Evolutionary conservation across 345 rosid genomes (phyloP).

Genomic region (Nasturtium officinale): DNA sequence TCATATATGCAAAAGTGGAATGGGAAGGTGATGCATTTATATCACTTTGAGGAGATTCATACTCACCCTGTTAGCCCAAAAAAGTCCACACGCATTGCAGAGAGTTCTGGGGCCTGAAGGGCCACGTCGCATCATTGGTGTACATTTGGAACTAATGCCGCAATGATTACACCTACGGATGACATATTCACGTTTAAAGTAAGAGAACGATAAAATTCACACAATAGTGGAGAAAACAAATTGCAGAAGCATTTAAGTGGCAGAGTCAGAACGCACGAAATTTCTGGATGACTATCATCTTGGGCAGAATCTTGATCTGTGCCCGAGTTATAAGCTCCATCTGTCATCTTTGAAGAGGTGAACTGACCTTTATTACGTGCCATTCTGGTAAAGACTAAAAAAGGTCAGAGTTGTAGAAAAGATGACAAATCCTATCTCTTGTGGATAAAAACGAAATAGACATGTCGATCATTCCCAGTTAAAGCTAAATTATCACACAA

Average conservation of each 20-base stretch:
- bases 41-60: constrained; percentile 16
- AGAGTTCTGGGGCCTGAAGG: constrained; percentile 95
- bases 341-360: constrained; percentile 69
- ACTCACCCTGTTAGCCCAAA: constrained; percentile 90
- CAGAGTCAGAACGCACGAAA: constrained; percentile 57
- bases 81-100: constrained; percentile 99
- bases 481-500: constrained; percentile 7
- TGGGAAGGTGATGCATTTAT: constrained; percentile 4
- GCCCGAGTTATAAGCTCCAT: constrained; percentile 62
- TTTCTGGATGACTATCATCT: constrained; percentile 68
- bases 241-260: constrained; percentile 15
- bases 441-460: not conserved
- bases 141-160: constrained; percentile 76
- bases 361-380: constrained; percentile 98
- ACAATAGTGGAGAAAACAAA: not conserved
- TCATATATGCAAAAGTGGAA: not conserved
- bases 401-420: constrained; percentile 8
- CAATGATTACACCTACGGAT: constrained; percentile 82
- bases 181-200: constrained; percentile 2
- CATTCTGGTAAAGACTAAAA: constrained; percentile 61
- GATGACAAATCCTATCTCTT: constrained; percentile 6
- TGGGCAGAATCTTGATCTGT: constrained; percentile 67
- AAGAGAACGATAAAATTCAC: not conserved
- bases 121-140: constrained; percentile 99
- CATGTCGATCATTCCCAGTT: not conserved